Base-by-base conservation (phyloP, 805 yeast genomes). In the Yarrowia divulgata region DNA sequence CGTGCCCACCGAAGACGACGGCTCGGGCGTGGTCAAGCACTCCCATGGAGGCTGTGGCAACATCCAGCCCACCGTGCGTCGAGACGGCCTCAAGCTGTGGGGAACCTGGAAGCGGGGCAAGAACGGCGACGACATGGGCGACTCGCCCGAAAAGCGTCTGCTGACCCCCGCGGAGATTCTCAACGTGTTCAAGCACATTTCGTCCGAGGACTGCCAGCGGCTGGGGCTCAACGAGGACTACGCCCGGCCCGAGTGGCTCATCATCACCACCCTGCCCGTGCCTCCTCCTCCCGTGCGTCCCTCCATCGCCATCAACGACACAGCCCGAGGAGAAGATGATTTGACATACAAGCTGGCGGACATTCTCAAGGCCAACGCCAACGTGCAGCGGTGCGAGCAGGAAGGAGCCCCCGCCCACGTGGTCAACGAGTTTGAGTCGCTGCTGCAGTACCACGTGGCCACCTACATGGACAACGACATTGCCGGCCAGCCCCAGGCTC, bases 271-370 rank as follows among this genome's bases (percentile, higher is more conserved):
- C n/a, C 83, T 95, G 75, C 99, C 99, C 1, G 99, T 95, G 19
- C 99, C 99, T 54, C 99, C 99, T 66, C 99, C 99, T 71, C 98
- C 98, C 43, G 99, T 95, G 42, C 89, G 99, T 79, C 99, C 99
- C 12, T 91, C 97, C 32, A 95, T 95, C 81, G 97, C 99, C 1
- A 93, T 95, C 76, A 95, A 95, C 74, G 99, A 95, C 78, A 91
- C 98, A 12, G 97, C 97, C 71, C 88, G 99, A 82, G 98, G 98
- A 74, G 99, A 95, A 80, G 99, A 95, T 86, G 99, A 95, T 84
- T 89, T 95, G 81, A 95, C 99, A 1, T 95, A 93, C 79, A 95
- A 95, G 80, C 84, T 95, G 73, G 98, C 98, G 9, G 99, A 95
- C 84, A 93, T 95, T 66, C 82, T 95, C 75, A 95, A 95, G 79